Base-by-base conservation (phyloP, 805 yeast genomes). In the Sungouiella blattae region DNA sequence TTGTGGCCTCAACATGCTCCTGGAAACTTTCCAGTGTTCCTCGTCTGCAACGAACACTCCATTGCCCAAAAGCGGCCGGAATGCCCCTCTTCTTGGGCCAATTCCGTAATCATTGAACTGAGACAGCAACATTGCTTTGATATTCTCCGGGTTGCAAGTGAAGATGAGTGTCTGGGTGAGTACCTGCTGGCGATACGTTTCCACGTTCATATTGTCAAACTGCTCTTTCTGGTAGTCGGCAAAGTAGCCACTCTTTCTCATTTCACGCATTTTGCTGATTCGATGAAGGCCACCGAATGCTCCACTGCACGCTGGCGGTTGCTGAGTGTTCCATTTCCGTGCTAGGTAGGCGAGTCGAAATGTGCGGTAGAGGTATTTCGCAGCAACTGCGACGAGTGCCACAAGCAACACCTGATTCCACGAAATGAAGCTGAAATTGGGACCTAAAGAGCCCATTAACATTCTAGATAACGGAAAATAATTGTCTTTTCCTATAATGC, bases 1-100 rank as follows among this genome's bases (percentile, higher is more conserved):
- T 24, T 43, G 47, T 3, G 47, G 47, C 28, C 32, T 36, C 22
- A 43, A 31, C 33, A 43, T 25, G 9, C 16, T 20, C 12, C 47
- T 15, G 13, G 40, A 33, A 8, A 26, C 29, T 26, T 35, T 35
- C 47, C 47, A 43, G 11, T 31, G 9, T 3, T 36, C 35, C 4
- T 42, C 44, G 17, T 43, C 44, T 3, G 40, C 30, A 3, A 30
- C 44, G 18, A 43, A 43, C 3, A 43, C 35, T 5, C 47, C 47
- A 7, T 35, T 28, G 2, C 47, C 47, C 18, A 40, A 30, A 5
- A 43, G 27, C 9, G 47, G 44, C 18, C 34, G 18, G 16, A 40
- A 37, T 3, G 40, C 40, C 11, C 26, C 11, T 9, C 23, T 39
- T 3, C 47, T 20, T 11, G 33, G 24, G 11, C 47, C 47, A 12